These are phyloP conservation scores for Penicillium alfredii DNA, from an alignment of 495 filamentous ascomycete genomes.

Conservation along the genomic window DNA sequence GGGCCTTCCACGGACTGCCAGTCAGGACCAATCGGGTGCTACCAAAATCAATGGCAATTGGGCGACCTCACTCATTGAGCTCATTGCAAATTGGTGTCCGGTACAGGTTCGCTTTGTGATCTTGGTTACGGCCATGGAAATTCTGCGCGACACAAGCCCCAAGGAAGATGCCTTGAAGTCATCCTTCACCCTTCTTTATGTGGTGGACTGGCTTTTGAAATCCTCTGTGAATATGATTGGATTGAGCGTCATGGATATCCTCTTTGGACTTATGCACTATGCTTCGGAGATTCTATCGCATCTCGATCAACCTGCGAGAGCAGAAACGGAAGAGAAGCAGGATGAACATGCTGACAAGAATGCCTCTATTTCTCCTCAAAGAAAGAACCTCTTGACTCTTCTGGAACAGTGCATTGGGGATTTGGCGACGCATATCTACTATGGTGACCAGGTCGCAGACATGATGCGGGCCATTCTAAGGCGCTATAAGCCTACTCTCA, in stretches of 20 bases:
- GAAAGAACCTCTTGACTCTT: conserved; percentile 53
- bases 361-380: conserved; percentile 34
- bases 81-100: conserved; percentile 75
- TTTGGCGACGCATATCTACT: conserved; percentile 90
- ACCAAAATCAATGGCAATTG: conserved; percentile 51
- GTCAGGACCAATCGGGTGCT: conserved; percentile 21
- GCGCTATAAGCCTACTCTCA: conserved; percentile 61
- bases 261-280: conserved; percentile 74
- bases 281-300: conserved; percentile 66
- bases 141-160: conserved; percentile 56
- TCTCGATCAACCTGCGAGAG: conserved; percentile 38
- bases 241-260: conserved; percentile 85
- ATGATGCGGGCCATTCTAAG: conserved; percentile 76
- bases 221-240: conserved; percentile 91
- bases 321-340: conserved; percentile 16
- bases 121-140: conserved; percentile 71
- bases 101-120: conserved; percentile 90
- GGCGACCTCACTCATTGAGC: conserved; percentile 71
- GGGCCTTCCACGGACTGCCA: conserved; percentile 29
- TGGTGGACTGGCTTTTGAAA: conserved; percentile 73
- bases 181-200: conserved; percentile 64
- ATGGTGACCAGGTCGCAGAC: conserved; percentile 86
- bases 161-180: conserved; percentile 60
- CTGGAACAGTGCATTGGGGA: conserved; percentile 74
- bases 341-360: conserved; percentile 6